phyloP scores from a whole-genome alignment of 768 basidiomycete genomes.

The Mycena pura region DNA sequence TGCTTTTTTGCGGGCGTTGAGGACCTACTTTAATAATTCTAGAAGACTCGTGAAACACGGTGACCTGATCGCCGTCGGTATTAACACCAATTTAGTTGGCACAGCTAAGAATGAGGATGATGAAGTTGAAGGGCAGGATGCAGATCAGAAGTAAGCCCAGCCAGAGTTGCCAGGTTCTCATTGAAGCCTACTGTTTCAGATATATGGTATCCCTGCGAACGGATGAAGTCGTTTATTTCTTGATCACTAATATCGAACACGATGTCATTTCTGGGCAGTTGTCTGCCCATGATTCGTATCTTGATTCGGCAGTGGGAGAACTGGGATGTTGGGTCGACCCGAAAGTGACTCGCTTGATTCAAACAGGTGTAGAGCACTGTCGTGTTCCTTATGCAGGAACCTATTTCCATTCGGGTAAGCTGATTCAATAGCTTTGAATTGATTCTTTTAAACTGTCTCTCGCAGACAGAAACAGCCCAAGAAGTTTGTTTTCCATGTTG shows the following conservation, averaged over 20 bases:
- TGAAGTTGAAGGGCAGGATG: constrained; percentile 28
- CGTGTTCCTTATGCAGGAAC: constrained; percentile 59
- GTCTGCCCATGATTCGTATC: constrained; percentile 50
- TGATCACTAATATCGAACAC: constrained; percentile 78
- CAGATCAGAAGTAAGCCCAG: constrained; percentile 32
- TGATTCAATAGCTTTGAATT: not conserved
- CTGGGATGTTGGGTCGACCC: constrained; percentile 89
- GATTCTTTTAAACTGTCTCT: not conserved
- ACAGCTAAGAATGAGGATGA: constrained; percentile 32
- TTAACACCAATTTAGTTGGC: constrained; percentile 55
- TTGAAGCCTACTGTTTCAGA: not conserved
- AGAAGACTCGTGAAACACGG: constrained; percentile 72
- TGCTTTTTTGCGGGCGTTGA: constrained; percentile 66
- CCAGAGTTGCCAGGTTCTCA: not conserved
- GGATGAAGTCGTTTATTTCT: constrained; percentile 73
- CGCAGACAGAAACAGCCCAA: constrained; percentile 31
- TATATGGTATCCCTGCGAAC: constrained; percentile 27
- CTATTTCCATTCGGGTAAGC: constrained; percentile 60
- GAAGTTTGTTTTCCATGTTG: constrained; percentile 34
- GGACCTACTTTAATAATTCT: constrained; percentile 60
- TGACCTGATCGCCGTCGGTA: constrained; percentile 71
- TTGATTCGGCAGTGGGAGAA: constrained; percentile 66
- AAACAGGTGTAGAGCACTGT: constrained; percentile 77
- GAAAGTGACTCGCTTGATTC: constrained; percentile 73
- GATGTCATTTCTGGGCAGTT: constrained; percentile 51